Conservation (phyloP, 495 filamentous ascomycete genomes). For the Terfezia claveryi region DNA sequence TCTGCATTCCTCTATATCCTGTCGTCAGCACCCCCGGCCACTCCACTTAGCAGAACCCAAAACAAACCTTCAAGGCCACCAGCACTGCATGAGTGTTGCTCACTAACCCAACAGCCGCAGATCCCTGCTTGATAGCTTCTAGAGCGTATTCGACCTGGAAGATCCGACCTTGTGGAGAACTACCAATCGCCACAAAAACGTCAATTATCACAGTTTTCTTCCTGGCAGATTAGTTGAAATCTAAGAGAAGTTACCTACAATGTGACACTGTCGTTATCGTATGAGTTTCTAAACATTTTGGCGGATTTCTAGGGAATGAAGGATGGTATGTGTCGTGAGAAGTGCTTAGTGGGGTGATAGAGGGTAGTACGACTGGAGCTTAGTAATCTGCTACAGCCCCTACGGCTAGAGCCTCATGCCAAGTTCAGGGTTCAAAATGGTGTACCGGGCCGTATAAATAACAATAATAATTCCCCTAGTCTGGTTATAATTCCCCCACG, state of each 20-base stretch:
- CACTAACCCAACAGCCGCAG: slow-evolving; percentile 84
- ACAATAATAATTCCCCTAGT: too few species aligned
- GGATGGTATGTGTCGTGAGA: slow-evolving; percentile 10
- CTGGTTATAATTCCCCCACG: too few species aligned
- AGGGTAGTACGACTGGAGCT: neutral
- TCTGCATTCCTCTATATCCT: slow-evolving; percentile 69
- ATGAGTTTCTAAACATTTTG: slow-evolving; percentile 98
- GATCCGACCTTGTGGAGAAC: slow-evolving; percentile 96
- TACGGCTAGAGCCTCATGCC: too few species aligned
- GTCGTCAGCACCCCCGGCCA: slow-evolving; percentile 1
- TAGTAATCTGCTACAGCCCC: too few species aligned
- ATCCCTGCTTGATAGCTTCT: slow-evolving; percentile 97
- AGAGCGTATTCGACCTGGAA: slow-evolving; percentile 98
- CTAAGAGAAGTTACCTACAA: slow-evolving; percentile 40
- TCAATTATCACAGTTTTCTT: neutral
- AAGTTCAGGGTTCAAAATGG: too few species aligned
- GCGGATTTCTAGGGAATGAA: slow-evolving; percentile 7
- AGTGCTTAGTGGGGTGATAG: neutral
- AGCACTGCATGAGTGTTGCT: slow-evolving; percentile 96
- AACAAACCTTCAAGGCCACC: slow-evolving; percentile 63
- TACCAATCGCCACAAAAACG: slow-evolving; percentile 20
- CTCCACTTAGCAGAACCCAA: neutral
- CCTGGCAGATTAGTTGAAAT: slow-evolving; percentile 1
- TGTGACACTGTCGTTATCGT: slow-evolving; percentile 99
- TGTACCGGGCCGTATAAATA: too few species aligned